Evolutionary conservation across 2,329 filamentous ascomycete species (phyloP), one percentile per base, ranked within the genome.

Genomic region (Botrytis fragariae): DNA sequence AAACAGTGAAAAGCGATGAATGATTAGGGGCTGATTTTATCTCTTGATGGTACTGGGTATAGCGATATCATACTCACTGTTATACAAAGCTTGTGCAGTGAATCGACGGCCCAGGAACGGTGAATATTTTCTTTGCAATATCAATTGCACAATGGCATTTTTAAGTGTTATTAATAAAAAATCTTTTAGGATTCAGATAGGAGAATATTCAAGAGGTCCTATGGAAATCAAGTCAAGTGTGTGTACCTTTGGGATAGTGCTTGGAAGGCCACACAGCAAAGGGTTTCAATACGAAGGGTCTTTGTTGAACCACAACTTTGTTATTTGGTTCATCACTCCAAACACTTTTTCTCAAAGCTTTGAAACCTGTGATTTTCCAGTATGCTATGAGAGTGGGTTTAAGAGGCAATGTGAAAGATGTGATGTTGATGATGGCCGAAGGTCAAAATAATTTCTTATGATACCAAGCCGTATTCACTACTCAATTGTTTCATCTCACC

Each of bases 11-110:
- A 10, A 67, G 35, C 8, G 12, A 67, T 14, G 6, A 29, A 3
- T 2, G 9, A 22, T 1, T 44, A 12, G 35, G 35, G 4, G 0
- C 4, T 14, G 1, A n/a, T 1, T 22, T 12, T 1, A 29, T 20
- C 5, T 4, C 29, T 9, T 14, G 20, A 3, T 10, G 1, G 6
- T 54, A 29, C 12, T 25, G 10, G 29, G 1, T 22, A 25, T 1
- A 20, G 25, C 3, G 12, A 4, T 39, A 5, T 29, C 14, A 8
- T 54, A 54, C 7, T 35, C 16, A 67, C 8, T 16, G 3, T 14
- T 10, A 8, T 14, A 67, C 9, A 9, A 35, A 8, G 25, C 12
- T 22, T 29, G 1, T 48, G 3, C 35, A 39, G 25, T 35, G 22
- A 51, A n/a, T 22, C 10, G 45, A 3, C 18, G 35, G 25, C 25